Evolutionary conservation across 495 filamentous ascomycete genomes (phyloP), one percentile per base, ranked within the genome.

Genomic region (Pyronema omphalodes): DNA sequence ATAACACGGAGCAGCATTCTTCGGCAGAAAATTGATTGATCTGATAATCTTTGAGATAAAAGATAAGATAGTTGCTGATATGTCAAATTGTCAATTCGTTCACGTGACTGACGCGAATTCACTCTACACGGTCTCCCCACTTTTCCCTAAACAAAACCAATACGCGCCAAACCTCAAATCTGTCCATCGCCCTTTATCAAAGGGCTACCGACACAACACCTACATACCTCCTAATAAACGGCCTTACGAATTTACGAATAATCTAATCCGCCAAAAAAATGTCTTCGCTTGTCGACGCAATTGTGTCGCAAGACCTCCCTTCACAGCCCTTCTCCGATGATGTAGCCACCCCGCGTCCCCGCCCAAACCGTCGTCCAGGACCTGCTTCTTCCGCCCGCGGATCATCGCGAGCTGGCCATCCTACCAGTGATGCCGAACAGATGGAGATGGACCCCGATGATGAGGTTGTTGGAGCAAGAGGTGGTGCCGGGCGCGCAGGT

Each of bases 391-490:
- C 57, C 33, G 56, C 55, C 18, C 55, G 47, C 17, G 62, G 57
- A 15, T 57, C 55, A 8, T 57, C 55, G 3, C 48, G 55, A 14
- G 58, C 56, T 18, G 61, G 58, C 18, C 56, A 47, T 29, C 46
- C 55, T n/a, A 61, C 58, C 4, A 61, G 62, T 29, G 62, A 65
- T 9, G 62, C 65, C 36, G 61, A 54, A 4, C 58, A 57, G 7
- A 61, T 65, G 58, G 62, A 65, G 35, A 54, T 60, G 19, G 63
- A 66, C 37, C 63, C 62, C 4, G 63, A 66, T 14, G 63, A 66
- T 44, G 59, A 65, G 14, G 57, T 66, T 18, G 63, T 66, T 51
- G 63, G 59, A 14, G 7, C 59, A 4, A 43, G 62, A 7, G 63
- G 59, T 17, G 15, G 46, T 11, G 53, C 52, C 12, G 37, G 15